Percentiles rank a stretch among this genome's conserved stretches.
These are phyloP conservation scores for Plasmodium reichenowi DNA, from an alignment of 169 alveolate species.

Conservation along the genomic window DNA sequence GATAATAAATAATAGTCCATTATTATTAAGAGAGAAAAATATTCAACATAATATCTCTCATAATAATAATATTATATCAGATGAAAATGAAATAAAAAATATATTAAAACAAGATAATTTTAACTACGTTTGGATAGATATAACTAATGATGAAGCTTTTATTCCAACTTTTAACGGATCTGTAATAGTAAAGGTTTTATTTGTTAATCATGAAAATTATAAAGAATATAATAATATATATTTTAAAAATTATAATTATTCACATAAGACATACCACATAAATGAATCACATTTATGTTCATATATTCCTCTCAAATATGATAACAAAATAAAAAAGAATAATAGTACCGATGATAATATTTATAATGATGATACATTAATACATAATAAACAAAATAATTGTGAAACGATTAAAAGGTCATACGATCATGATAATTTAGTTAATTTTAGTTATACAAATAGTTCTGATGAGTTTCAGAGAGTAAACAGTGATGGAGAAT, in stretches of 20 bases:
- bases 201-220: constrained; percentile 68
- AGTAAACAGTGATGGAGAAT: neutral
- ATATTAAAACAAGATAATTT: constrained; percentile 68
- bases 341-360: constrained; percentile 10
- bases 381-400: neutral
- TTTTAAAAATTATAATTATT: constrained; percentile 26
- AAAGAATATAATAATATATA: constrained; percentile 46
- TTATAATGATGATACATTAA: constrained; percentile 11
- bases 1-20: constrained; percentile 24
- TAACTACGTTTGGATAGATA: constrained; percentile 63
- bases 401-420: neutral
- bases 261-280: constrained; percentile 8
- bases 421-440: neutral
- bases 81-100: constrained; percentile 70
- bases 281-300: constrained; percentile 55
- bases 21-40: constrained; percentile 28
- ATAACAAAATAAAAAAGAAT: constrained; percentile 10
- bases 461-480: constrained; percentile 3
- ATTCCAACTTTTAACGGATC: constrained; percentile 33
- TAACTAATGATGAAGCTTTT: constrained; percentile 57
- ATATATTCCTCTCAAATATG: neutral
- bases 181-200: constrained; percentile 64
- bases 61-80: constrained; percentile 24
- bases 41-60: neutral
- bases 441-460: constrained; percentile 19